These are phyloP conservation scores for Schizophyllum amplum DNA, from an alignment of 1,284 basidiomycete genomes.

Conservation along the genomic window DNA sequence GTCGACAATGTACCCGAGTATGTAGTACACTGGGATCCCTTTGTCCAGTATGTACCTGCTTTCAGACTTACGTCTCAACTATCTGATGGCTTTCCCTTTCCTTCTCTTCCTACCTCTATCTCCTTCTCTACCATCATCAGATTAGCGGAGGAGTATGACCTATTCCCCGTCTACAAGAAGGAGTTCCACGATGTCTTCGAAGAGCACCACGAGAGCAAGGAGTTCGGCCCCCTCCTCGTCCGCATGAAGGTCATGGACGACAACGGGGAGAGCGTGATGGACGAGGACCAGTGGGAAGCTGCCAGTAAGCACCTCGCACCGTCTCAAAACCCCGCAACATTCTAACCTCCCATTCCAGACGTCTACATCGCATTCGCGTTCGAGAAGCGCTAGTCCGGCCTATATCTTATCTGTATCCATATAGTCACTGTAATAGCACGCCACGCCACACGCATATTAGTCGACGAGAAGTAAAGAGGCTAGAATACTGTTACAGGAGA, in stretches of 20 bases:
- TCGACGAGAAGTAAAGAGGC: background rate
- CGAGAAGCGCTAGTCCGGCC: slow-evolving; percentile 43
- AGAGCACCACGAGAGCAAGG: slow-evolving; percentile 64
- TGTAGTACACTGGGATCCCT: slow-evolving; percentile 90
- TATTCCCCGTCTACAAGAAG: slow-evolving; percentile 72
- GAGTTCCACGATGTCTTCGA: slow-evolving; percentile 85
- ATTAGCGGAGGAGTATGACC: slow-evolving; percentile 76
- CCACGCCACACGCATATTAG: background rate
- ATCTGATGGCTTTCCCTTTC: background rate
- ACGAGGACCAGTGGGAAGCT: slow-evolving; percentile 92
- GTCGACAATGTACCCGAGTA: slow-evolving; percentile 98
- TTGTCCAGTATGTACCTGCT: slow-evolving; percentile 58
- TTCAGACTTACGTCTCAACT: background rate
- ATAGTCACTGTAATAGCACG: slow-evolving; percentile 1
- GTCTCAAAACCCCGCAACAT: background rate
- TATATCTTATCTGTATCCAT: slow-evolving; percentile 10
- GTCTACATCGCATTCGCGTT: slow-evolving; percentile 83
- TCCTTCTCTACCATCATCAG: slow-evolving; percentile 41
- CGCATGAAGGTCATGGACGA: slow-evolving; percentile 85
- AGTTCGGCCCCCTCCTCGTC: slow-evolving; percentile 73
- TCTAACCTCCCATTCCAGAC: slow-evolving; percentile 35
- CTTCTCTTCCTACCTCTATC: background rate
- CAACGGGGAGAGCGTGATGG: slow-evolving; percentile 83
- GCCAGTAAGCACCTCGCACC: slow-evolving; percentile 62
- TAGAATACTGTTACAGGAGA: background rate